Evolutionary conservation across 805 yeast species (phyloP), one percentile per base, ranked within the genome.

Genomic region (Yarrowia keelungensis): DNA sequence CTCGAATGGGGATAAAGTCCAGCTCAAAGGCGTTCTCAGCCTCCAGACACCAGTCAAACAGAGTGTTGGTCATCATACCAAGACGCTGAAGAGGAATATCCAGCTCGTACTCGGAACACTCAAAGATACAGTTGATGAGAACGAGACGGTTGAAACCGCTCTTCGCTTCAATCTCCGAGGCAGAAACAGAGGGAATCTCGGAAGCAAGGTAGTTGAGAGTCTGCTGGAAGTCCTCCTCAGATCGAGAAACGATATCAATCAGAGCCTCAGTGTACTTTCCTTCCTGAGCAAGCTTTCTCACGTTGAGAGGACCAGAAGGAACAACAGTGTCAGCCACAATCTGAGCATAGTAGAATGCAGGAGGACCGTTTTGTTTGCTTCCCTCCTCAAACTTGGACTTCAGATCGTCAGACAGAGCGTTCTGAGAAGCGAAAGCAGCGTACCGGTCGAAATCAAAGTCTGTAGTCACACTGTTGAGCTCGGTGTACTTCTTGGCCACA

Each of bases 1-100:
- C 75, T 74, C 94, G 81, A 38, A 86, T 75, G 5, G 80, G 75
- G 16, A 79, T 73, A 70, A 89, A 91, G 8, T 79, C 82, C 0
- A 79, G 76, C 19, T 87, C 91, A 75, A 85, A 89, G 0, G 89
- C 86, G 64, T 83, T 72, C 22, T 86, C 91, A 15, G 87, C 82
- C 32, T 87, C 89, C 26, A 47, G 39, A 49, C 88, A 72, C 91
- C 93, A 89, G 19, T 77, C 78, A 5, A 76, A 74, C 1, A 92
- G 71, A 5, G 84, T 82, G 50, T 81, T 83, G 19, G 90, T 70
- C 9, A 89, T 77, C 91, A 89, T 85, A 51, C 81, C 83, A 47
- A 89, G 79, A 72, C 95, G 83, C 73, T 87, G 92, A 2, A 84
- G 81, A 8, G 91, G 89, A 35, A 90, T 78, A 2, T 35, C 45